phyloP scores from a whole-genome alignment of 257 asterid genomes.

The Solanum ossicruentum region DNA sequence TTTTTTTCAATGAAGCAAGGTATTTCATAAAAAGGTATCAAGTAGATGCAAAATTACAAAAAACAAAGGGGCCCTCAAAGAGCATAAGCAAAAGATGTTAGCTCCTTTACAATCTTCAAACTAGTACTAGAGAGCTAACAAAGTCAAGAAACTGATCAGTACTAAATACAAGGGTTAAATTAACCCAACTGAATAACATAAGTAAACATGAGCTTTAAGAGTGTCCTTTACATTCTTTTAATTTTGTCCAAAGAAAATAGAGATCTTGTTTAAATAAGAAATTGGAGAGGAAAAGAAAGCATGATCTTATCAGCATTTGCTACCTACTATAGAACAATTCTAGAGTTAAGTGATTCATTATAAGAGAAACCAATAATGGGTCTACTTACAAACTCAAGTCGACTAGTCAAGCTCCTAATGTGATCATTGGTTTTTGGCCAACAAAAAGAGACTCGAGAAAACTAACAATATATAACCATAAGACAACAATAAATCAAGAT shows the following conservation, averaged over 20 bases:
- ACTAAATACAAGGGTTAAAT: too few species aligned
- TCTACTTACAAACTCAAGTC: not conserved
- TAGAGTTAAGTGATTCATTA: not conserved
- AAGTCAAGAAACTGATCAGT: too few species aligned
- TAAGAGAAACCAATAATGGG: not conserved
- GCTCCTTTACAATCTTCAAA: too few species aligned
- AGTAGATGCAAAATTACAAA: too few species aligned
- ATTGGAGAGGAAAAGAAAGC: not conserved
- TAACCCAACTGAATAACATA: too few species aligned
- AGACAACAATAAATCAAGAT: not conserved
- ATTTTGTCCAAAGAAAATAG: not conserved
- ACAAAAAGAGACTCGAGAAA: not conserved
- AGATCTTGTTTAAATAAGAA: not conserved
- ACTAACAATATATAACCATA: not conserved
- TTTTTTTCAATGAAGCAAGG: too few species aligned
- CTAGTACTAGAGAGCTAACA: too few species aligned
- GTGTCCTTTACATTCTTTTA: not conserved
- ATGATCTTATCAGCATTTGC: not conserved
- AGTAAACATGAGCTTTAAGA: too few species aligned
- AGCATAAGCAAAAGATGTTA: too few species aligned
- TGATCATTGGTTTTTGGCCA: not conserved
- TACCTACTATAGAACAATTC: not conserved
- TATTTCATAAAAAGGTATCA: too few species aligned
- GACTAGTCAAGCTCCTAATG: not conserved
- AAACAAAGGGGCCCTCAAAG: too few species aligned